These are phyloP conservation scores for Sicyos baderoa DNA, from an alignment of 306 rosid species.

Conservation along the genomic window DNA sequence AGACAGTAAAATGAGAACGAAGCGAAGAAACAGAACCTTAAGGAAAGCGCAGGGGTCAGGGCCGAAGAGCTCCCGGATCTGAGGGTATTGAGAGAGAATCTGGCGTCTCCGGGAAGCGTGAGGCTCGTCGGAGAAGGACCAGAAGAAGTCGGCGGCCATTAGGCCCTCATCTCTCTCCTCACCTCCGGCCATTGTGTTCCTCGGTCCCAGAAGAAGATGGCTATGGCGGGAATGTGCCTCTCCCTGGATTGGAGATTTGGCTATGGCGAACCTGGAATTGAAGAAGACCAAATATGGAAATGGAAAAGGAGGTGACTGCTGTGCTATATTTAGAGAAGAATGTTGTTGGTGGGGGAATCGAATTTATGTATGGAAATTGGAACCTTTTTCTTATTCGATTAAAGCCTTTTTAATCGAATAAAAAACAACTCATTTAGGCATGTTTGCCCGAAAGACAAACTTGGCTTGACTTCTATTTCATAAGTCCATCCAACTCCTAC, in stretches of 20 bases:
- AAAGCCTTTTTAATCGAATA: no score
- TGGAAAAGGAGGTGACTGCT: background rate
- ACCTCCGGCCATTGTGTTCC: conserved; percentile 22
- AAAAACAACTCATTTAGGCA: no score
- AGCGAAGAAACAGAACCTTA: conserved; percentile 36
- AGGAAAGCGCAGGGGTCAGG: conserved; percentile 62
- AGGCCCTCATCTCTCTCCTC: conserved; percentile 38
- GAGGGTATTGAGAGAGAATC: conserved; percentile 91
- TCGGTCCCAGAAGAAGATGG: conserved; percentile 12
- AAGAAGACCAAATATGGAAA: conserved; percentile 6
- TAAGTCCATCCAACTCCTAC: no score
- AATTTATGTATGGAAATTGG: no score
- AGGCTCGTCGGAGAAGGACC: conserved; percentile 93
- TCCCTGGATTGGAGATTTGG: background rate
- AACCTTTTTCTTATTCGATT: no score
- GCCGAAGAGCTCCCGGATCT: conserved; percentile 72
- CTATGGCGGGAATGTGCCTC: background rate
- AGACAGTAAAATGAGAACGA: background rate
- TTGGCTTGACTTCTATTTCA: no score
- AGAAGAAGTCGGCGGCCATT: conserved; percentile 67
- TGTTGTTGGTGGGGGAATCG: background rate
- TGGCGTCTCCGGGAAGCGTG: conserved; percentile 83
- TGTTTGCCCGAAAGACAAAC: no score
- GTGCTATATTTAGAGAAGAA: background rate
- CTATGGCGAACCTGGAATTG: no score